Base-by-base conservation (phyloP, 495 filamentous ascomycete species). In the Hypomontagnella monticulosa region DNA sequence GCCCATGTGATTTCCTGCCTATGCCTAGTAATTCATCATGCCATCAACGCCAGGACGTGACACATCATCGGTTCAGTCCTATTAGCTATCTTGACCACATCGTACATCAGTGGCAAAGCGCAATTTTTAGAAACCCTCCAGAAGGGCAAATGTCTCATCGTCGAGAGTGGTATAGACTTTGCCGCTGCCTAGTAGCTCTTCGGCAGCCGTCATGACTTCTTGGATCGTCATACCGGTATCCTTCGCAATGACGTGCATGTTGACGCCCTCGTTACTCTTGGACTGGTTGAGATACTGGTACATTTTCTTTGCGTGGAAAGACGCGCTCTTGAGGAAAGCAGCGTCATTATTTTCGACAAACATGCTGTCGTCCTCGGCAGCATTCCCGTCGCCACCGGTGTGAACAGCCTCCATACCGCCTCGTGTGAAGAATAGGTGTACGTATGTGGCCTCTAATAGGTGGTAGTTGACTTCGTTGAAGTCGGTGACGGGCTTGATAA, bases 381-480 rank as follows among this genome's bases (percentile, higher is more conserved):
- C 57, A 27, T 67, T 61, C 7, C 77, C 76, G 69, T 78, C 79
- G n/a, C 71, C 78, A 14, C 49, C 70, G 19, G 18, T 57, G 3
- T 34, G 38, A 3, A 34, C 71, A 12, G 34, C 63, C 64, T 76
- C 66, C 63, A 71, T 7, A 42, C 58, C 69, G 56, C 93, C 94
- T n/a, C 87, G 82, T n/a, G 89, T 90, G 72, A 92, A 89, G 78
- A 90, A 89, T 38, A 99, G 76, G 76, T 98, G 95, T 40, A 93
- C 88, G 50, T 88, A 90, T 1, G 91, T 89, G 4, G 93, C 91
- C 74, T 98, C 93, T 5, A 99, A 85, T 50, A 97, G 70, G 76
- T 97, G 94, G 71, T 88, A 92, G 70, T 88, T 88, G 67, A 99
- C 79, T 81, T 99, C 96, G 79, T 97, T 97, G 78, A 90, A 89